phyloP scores from a whole-genome alignment of 805 yeast genomes.

The Lipomyces mesembrius region DNA sequence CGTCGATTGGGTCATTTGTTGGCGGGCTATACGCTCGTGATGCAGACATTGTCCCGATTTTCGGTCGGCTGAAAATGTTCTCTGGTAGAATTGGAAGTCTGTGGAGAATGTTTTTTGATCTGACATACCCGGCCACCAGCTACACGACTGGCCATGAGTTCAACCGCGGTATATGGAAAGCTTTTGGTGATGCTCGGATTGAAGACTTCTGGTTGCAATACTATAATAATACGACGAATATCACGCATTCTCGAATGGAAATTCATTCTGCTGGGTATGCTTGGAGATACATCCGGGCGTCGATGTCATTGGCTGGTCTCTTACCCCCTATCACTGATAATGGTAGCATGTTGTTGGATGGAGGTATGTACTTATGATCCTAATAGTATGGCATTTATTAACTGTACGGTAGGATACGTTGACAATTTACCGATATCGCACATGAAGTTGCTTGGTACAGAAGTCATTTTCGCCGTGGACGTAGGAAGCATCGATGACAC shows the following conservation, averaged over 20 bases:
- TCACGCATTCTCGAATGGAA: slow-evolving; percentile 94
- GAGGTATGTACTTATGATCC: slow-evolving; percentile 45
- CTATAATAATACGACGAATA: slow-evolving; percentile 90
- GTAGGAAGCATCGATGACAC: slow-evolving; percentile 95
- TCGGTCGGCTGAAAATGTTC: slow-evolving; percentile 86
- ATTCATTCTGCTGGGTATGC: slow-evolving; percentile 90
- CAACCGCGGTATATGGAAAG: slow-evolving; percentile 96
- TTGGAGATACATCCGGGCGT: slow-evolving; percentile 94
- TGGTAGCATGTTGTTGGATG: slow-evolving; percentile 92
- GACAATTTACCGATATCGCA: slow-evolving; percentile 92
- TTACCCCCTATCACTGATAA: slow-evolving; percentile 86
- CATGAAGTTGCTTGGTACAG: slow-evolving; percentile 84
- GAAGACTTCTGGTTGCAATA: slow-evolving; percentile 95
- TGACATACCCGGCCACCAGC: slow-evolving; percentile 92
- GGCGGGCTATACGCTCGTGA: slow-evolving; percentile 95
- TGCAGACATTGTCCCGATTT: slow-evolving; percentile 86
- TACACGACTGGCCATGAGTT: slow-evolving; percentile 97
- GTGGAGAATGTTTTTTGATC: slow-evolving; percentile 83
- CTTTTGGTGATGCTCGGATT: slow-evolving; percentile 86
- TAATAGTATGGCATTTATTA: not conserved
- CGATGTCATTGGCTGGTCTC: slow-evolving; percentile 94
- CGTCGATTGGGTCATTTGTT: slow-evolving; percentile 93
- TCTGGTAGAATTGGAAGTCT: slow-evolving; percentile 77
- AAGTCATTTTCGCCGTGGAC: slow-evolving; percentile 86
- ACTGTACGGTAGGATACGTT: slow-evolving; percentile 65